Evolutionary conservation across 2,329 filamentous ascomycete species (phyloP).

Genomic region (Epichloe baconii): DNA sequence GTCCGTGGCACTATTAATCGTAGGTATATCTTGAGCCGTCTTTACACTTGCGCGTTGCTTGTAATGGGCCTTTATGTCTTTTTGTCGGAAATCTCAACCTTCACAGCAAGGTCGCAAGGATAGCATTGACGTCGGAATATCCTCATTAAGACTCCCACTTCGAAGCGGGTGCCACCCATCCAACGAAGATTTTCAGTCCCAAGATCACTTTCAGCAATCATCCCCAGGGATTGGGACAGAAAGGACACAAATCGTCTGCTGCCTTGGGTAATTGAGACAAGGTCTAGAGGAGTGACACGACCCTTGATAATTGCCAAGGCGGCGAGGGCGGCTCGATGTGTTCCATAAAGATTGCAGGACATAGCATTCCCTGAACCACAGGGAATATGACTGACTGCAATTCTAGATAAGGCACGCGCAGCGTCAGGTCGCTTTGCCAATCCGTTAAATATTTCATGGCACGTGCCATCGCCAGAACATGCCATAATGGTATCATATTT

Average conservation of each 20-base stretch:
- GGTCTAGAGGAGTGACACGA: slow-evolving; percentile 67
- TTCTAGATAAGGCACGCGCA: slow-evolving; percentile 54
- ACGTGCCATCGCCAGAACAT: slow-evolving; percentile 83
- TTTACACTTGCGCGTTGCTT: slow-evolving; percentile 30
- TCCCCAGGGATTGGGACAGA: slow-evolving; percentile 77
- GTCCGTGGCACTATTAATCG: neutral
- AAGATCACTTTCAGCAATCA: slow-evolving; percentile 81
- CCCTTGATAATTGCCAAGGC: slow-evolving; percentile 82
- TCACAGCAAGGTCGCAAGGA: slow-evolving; percentile 78
- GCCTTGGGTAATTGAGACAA: slow-evolving; percentile 80
- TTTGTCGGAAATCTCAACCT: slow-evolving; percentile 70
- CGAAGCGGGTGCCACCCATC: slow-evolving; percentile 83
- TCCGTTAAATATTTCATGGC: slow-evolving; percentile 92
- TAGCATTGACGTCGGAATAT: slow-evolving; percentile 67
- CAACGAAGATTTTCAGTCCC: slow-evolving; percentile 84
- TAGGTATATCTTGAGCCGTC: slow-evolving; percentile 1
- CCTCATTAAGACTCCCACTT: slow-evolving; percentile 67
- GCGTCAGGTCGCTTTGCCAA: slow-evolving; percentile 67
- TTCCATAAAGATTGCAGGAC: slow-evolving; percentile 79
- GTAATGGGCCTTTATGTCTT: slow-evolving; percentile 61
- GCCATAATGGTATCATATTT: slow-evolving; percentile 76
- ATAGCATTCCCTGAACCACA: slow-evolving; percentile 93
- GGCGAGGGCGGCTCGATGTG: slow-evolving; percentile 58
- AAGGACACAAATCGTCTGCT: slow-evolving; percentile 66
- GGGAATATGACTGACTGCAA: slow-evolving; percentile 78